Evolutionary conservation across 352 stramenopile genomes (phyloP), one percentile per base, ranked within the genome.

Genomic region (Phytophthora melonis): DNA sequence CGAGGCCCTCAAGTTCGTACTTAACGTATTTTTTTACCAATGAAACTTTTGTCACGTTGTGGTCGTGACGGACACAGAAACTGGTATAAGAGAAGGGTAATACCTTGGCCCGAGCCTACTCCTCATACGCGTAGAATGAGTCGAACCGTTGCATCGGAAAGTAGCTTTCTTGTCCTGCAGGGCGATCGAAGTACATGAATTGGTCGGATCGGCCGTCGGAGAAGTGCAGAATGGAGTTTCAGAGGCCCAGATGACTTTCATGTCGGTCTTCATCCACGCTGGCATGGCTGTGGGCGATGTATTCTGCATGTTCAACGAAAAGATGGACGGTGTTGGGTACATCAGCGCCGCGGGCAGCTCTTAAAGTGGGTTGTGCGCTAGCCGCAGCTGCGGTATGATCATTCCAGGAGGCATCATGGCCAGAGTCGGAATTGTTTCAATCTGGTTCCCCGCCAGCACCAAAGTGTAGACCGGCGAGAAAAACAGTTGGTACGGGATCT

Each of bases 401-500:
- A 69, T 70, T 7, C 70, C 58, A 1, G 70, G 58, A 36, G 65
- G 70, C 64, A 73, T 65, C 70, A 77, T 73, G n/a, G 58, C 70
- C 10, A 77, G 27, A n/a, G 58, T 69, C 10, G 64, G 64, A 3
- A 73, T 9, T 0, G 53, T 65, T 34, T 77, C 64, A 19, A 77
- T 61, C 6, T 41, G 54, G 14, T 77, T 70, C 2, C 39, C 55
- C 65, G 45, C 50, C 1, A 69, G 57, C 0, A 65, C 69, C 6
- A 74, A 56, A 1, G 11, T n/a, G 58, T 66, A 70, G 36, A 66
- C 47, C 0, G 64, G 52, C 5, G 19, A 47, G 36, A 69, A 73
- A 32, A 77, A 73, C 43, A 62, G 58, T 73, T 77, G 65, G 13
- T 67, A 66, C 13, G 70, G 65, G 11, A 77, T 53, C 2, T 73